Evolutionary conservation across 345 rosid species (phyloP).

Genomic region (Syzygium aromaticum): DNA sequence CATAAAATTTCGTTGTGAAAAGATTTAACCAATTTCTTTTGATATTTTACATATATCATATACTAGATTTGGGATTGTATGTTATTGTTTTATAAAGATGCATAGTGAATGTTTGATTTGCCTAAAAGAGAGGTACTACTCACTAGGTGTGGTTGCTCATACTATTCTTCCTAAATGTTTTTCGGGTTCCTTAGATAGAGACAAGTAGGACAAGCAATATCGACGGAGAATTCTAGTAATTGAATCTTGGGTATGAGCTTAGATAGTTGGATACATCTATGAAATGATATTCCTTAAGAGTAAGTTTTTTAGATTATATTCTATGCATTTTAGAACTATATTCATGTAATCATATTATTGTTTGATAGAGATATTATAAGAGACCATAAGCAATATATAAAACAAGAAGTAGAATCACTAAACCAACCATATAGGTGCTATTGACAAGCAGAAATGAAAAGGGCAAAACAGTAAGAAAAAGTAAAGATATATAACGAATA

Average conservation of each 20-base stretch:
- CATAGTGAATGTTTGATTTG: background rate
- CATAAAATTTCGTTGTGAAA: background rate
- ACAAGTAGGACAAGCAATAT: background rate
- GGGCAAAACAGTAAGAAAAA: too few species aligned
- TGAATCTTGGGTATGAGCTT: background rate
- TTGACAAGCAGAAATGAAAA: too few species aligned
- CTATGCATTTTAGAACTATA: background rate
- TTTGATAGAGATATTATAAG: too few species aligned
- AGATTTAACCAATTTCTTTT: background rate
- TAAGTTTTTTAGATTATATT: background rate
- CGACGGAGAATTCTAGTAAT: background rate
- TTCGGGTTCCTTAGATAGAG: background rate
- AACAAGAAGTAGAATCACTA: too few species aligned
- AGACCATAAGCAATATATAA: too few species aligned
- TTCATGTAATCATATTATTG: background rate
- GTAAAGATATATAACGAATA: too few species aligned
- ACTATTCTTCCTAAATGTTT: too few species aligned
- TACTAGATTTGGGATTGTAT: background rate
- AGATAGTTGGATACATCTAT: background rate
- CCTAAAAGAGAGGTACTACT: background rate
- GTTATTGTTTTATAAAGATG: background rate
- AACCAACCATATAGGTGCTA: too few species aligned
- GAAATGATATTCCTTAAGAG: background rate
- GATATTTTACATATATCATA: background rate
- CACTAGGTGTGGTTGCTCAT: too few species aligned